phyloP scores from a whole-genome alignment of 441 rosid genomes.

The Aleurites moluccanus region DNA sequence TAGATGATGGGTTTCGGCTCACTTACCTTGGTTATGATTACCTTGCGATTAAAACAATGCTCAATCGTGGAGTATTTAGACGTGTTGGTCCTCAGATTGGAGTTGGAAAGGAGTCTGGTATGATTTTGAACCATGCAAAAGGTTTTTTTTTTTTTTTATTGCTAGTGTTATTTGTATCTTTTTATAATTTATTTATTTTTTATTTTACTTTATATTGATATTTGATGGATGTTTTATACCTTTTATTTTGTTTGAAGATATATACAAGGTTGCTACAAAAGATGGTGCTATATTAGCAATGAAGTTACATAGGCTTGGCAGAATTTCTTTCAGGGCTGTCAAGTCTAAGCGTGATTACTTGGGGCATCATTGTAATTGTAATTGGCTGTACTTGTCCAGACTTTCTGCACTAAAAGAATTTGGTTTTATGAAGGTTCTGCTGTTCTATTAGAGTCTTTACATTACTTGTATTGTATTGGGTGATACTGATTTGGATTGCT shows the following conservation, averaged over 20 bases:
- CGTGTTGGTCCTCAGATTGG: slow-evolving; percentile 94
- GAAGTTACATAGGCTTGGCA: slow-evolving; percentile 93
- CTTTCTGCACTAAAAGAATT: slow-evolving; percentile 94
- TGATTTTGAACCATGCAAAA: background rate
- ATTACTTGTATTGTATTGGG: slow-evolving; percentile 5
- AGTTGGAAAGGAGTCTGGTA: slow-evolving; percentile 93
- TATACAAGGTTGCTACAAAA: slow-evolving; percentile 82
- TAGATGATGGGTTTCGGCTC: slow-evolving; percentile 96
- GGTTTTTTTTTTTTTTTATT: no score
- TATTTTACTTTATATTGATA: background rate
- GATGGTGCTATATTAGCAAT: slow-evolving; percentile 84
- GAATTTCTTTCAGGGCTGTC: slow-evolving; percentile 93
- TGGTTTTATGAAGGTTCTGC: slow-evolving; percentile 83
- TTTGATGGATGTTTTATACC: background rate
- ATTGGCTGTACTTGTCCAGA: slow-evolving; percentile 89
- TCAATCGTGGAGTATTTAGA: slow-evolving; percentile 77
- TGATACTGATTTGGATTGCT: slow-evolving; percentile 8
- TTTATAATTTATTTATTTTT: no score
- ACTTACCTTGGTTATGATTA: slow-evolving; percentile 95
- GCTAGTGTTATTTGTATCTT: slow-evolving; percentile 5
- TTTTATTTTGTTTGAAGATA: slow-evolving; percentile 49
- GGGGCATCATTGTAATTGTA: slow-evolving; percentile 82
- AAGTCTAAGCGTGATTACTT: slow-evolving; percentile 96
- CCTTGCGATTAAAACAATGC: slow-evolving; percentile 94
- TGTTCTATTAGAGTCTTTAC: background rate